Percentiles rank a stretch among this genome's conserved stretches.
Conservation (phyloP, 2,329 filamentous ascomycete genomes). For the Colletotrichum sp. region DNA sequence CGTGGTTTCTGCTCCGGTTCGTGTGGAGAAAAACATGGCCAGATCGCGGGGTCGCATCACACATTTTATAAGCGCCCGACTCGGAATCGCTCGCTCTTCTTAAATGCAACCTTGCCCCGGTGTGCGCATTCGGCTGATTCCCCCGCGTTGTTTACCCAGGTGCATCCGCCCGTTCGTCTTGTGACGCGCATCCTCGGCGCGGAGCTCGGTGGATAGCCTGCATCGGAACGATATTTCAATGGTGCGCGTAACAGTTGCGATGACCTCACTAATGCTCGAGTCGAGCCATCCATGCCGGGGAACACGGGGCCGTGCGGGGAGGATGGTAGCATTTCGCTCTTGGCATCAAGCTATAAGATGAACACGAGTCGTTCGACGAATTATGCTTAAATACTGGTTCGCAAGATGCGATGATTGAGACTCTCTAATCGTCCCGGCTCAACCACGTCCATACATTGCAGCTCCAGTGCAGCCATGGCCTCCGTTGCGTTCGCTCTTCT, state of each 20-base stretch:
- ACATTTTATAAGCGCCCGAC: conserved; percentile 7
- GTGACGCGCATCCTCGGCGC: background rate
- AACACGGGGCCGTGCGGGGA: conserved; percentile 7
- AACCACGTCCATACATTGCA: background rate
- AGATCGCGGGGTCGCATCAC: background rate
- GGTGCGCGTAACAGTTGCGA: conserved; percentile 15
- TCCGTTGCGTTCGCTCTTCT: background rate
- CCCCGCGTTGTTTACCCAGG: background rate
- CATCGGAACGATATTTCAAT: conserved; percentile 4
- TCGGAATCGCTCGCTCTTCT: background rate
- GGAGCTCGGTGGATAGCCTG: background rate
- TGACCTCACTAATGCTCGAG: conserved; percentile 5
- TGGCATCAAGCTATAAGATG: conserved; percentile 1
- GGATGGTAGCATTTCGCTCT: background rate
- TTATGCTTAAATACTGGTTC: background rate
- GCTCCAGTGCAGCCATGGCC: background rate
- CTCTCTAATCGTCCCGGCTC: background rate
- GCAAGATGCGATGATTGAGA: background rate
- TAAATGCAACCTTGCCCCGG: background rate
- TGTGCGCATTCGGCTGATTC: background rate
- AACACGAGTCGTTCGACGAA: background rate
- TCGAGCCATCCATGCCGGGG: background rate
- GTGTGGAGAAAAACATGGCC: background rate
- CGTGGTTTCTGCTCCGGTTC: background rate
- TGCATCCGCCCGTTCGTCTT: background rate